Evolutionary conservation across 768 basidiomycete species (phyloP).

Genomic region (Podaxis rugospora): DNA sequence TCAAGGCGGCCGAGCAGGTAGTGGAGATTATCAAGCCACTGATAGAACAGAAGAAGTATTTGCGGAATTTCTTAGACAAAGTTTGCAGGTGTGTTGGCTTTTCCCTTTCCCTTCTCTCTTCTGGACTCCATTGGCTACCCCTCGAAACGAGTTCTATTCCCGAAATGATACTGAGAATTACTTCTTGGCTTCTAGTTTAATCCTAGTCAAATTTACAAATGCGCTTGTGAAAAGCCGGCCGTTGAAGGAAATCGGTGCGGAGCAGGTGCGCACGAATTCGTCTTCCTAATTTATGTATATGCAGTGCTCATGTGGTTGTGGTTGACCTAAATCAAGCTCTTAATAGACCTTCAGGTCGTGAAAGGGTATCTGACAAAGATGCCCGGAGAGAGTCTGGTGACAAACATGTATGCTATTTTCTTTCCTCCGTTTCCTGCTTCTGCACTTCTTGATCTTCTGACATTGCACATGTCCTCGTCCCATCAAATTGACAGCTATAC

Average conservation of each 20-base stretch:
- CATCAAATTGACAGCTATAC: constrained; percentile 54
- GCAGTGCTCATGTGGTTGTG: neutral
- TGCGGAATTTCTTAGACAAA: constrained; percentile 92
- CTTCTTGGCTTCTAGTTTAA: constrained; percentile 29
- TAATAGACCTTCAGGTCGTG: constrained; percentile 87
- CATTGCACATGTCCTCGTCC: constrained; percentile 1
- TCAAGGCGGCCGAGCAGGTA: constrained; percentile 70
- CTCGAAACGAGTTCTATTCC: neutral
- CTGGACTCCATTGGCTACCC: neutral
- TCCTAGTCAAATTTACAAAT: constrained; percentile 86
- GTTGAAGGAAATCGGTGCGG: constrained; percentile 88
- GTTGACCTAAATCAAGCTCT: constrained; percentile 28
- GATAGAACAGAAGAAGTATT: constrained; percentile 92
- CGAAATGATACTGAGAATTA: neutral
- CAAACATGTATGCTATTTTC: constrained; percentile 41
- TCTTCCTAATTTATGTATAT: neutral
- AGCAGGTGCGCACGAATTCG: constrained; percentile 58
- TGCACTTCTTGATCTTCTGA: neutral
- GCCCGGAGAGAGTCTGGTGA: constrained; percentile 65
- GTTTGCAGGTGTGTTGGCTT: constrained; percentile 64
- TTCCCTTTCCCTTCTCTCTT: neutral
- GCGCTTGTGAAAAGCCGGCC: constrained; percentile 88
- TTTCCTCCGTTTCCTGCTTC: neutral
- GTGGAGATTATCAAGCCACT: constrained; percentile 73
- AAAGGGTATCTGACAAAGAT: constrained; percentile 80